These are phyloP conservation scores for Collybia nuda DNA, from an alignment of 768 basidiomycete genomes.

Conservation along the genomic window DNA sequence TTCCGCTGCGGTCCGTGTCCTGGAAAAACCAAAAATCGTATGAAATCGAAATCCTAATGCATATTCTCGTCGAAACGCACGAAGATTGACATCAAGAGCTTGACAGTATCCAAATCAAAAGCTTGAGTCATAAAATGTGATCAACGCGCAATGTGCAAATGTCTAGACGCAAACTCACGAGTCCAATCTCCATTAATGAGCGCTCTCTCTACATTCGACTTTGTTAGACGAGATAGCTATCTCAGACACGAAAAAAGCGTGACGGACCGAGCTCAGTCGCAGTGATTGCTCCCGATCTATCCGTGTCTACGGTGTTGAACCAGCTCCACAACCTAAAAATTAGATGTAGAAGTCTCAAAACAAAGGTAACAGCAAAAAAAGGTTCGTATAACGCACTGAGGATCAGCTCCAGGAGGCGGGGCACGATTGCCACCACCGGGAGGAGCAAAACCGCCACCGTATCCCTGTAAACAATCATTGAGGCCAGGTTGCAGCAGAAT, in stretches of 20 bases:
- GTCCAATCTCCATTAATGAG: conserved; percentile 70
- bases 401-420: conserved; percentile 69
- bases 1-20: conserved; percentile 76
- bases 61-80: conserved; percentile 35
- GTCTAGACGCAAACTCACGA: conserved; percentile 44
- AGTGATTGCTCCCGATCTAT: conserved; percentile 67
- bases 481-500: background rate
- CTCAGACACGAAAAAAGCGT: background rate
- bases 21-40: conserved; percentile 10
- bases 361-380: background rate
- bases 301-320: conserved; percentile 69
- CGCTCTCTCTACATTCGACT: conserved; percentile 35
- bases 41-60: background rate
- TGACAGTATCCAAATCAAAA: conserved; percentile 86
- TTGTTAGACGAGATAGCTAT: background rate
- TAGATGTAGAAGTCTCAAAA: background rate
- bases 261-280: conserved; percentile 66
- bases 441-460: conserved; percentile 38
- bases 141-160: background rate
- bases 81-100: conserved; percentile 81
- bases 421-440: conserved; percentile 30
- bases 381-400: conserved; percentile 51
- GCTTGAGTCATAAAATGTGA: conserved; percentile 35
- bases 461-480: conserved; percentile 21
- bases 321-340: conserved; percentile 63